phyloP scores from a whole-genome alignment of 2,329 filamentous ascomycete genomes.

The Alternaria sp. region DNA sequence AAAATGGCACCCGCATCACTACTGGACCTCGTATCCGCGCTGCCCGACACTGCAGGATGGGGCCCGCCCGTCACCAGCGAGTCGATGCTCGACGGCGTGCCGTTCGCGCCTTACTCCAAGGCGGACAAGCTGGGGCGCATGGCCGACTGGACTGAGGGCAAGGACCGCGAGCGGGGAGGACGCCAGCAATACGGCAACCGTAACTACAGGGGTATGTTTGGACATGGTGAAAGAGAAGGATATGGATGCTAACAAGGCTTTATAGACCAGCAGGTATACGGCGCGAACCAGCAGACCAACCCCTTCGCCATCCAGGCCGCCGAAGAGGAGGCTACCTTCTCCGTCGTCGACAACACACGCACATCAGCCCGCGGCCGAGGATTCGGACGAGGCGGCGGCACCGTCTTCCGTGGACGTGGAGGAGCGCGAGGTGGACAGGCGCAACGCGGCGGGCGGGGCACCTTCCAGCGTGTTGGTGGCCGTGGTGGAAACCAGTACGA shows the following conservation, averaged over 20 bases:
- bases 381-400: conserved; percentile 84
- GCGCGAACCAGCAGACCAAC: conserved; percentile 78
- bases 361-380: conserved; percentile 81
- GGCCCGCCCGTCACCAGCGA: conserved; percentile 82
- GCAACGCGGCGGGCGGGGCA: conserved; percentile 73
- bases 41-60: conserved; percentile 66
- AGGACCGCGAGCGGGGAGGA: conserved; percentile 77
- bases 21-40: conserved; percentile 55
- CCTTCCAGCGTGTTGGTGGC: conserved; percentile 74
- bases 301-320: conserved; percentile 86
- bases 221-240: background rate
- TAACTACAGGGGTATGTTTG: conserved; percentile 78
- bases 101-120: conserved; percentile 98
- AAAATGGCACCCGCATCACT: conserved; percentile 56
- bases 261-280: conserved; percentile 94
- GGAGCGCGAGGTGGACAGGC: conserved; percentile 76
- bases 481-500: conserved; percentile 73
- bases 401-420: conserved; percentile 80
- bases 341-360: conserved; percentile 93
- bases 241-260: conserved; percentile 24
- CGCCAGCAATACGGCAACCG: conserved; percentile 84
- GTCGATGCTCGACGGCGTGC: conserved; percentile 91
- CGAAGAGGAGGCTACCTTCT: conserved; percentile 97
- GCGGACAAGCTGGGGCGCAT: conserved; percentile 98
- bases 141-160: conserved; percentile 98